These are phyloP conservation scores for Thraustochytrium striatum DNA, from an alignment of 352 stramenopile genomes.

Conservation along the genomic window DNA sequence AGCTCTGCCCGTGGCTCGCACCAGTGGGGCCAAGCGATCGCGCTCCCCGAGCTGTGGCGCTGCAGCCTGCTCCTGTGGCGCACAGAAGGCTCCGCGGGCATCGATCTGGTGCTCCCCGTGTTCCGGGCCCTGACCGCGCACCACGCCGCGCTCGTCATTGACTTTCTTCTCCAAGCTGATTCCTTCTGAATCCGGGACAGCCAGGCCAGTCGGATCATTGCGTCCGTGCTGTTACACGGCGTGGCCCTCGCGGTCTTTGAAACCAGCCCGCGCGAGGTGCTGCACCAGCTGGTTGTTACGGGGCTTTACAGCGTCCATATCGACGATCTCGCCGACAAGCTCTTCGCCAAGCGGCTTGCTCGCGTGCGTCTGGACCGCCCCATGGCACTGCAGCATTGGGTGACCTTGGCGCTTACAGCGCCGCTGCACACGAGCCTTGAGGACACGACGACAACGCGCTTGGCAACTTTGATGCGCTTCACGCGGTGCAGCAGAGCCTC, in stretches of 20 bases:
- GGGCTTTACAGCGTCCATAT: conserved; percentile 15
- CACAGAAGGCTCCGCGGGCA: no score
- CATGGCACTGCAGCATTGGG: neutral
- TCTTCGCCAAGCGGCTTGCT: neutral
- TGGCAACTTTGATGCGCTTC: neutral
- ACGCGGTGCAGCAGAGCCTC: neutral
- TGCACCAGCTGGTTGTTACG: neutral
- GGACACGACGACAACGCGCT: neutral
- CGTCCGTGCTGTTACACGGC: neutral
- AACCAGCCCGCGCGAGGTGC: neutral
- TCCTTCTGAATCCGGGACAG: neutral
- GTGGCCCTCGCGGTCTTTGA: conserved; percentile 16
- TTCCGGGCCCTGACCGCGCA: conserved; percentile 8
- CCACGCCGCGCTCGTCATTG: neutral
- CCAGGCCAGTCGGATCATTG: neutral
- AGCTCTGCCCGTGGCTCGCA: no score
- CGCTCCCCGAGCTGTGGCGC: no score
- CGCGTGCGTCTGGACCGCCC: neutral
- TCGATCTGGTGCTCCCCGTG: conserved; percentile 19
- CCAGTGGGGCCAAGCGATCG: no score
- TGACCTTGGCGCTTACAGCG: neutral
- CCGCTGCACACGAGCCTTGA: neutral
- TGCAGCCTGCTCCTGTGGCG: no score
- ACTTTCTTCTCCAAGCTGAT: conserved; percentile 11
- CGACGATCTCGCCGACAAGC: neutral